A percentile compares a stretch with the other conserved stretches of the same genome.
These are phyloP conservation scores for Syzygium syzygioides DNA, from an alignment of 441 rosid species.

Conservation along the genomic window DNA sequence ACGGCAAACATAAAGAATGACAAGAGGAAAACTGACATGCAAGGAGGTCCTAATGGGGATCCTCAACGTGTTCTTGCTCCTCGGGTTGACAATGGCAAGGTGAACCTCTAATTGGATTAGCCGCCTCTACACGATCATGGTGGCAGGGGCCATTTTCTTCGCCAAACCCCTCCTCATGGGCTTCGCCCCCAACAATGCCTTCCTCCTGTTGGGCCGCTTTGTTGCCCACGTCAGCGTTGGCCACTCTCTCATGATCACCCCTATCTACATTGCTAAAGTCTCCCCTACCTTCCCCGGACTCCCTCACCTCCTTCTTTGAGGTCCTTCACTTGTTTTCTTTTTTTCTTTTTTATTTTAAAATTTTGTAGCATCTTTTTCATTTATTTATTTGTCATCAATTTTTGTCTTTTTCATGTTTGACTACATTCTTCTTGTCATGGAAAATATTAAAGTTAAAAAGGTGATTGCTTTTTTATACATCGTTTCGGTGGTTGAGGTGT, in stretches of 20 bases:
- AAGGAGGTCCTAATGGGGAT: not conserved
- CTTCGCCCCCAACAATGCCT: not conserved
- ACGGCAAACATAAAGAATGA: not conserved
- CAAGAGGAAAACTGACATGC: not conserved
- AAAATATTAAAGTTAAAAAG: not conserved
- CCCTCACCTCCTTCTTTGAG: not conserved
- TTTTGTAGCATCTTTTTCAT: not conserved
- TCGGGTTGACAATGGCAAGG: not conserved
- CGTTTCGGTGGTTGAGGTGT: not conserved
- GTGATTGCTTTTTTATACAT: not conserved
- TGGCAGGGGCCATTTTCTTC: not conserved
- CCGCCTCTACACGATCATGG: not conserved
- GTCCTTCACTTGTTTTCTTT: not conserved
- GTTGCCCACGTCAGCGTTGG: no score
- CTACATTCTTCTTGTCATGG: not conserved
- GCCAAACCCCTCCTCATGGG: not conserved
- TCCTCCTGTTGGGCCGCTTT: not conserved
- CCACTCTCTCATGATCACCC: not conserved
- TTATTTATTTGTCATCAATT: not conserved
- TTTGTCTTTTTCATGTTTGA: not conserved
- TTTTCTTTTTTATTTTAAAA: no score
- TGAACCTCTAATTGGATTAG: no score
- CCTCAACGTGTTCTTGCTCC: not conserved
- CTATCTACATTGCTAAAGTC: not conserved
- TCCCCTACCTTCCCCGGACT: not conserved